Evolutionary conservation across 2,329 filamentous ascomycete genomes (phyloP).

Genomic region (Alternaria triticimaculans): DNA sequence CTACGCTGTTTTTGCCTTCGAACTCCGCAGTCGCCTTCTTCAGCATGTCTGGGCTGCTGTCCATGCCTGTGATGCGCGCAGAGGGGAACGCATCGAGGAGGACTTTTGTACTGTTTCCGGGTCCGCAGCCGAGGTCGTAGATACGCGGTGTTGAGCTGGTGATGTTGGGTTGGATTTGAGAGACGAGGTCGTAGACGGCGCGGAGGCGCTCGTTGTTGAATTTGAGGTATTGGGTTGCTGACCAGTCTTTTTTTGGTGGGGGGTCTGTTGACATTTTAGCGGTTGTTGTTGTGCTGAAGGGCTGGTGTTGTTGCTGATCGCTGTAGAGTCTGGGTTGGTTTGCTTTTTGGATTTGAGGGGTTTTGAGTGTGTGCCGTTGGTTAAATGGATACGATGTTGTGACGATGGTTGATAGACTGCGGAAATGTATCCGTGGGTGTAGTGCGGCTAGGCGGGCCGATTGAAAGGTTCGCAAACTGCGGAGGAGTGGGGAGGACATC

Average conservation of each 20-base stretch:
- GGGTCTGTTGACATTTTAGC: not conserved
- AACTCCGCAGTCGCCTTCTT: slow-evolving; percentile 50
- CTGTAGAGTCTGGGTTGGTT: not conserved
- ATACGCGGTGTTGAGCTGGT: slow-evolving; percentile 48
- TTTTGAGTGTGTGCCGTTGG: not conserved
- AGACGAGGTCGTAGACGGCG: slow-evolving; percentile 60
- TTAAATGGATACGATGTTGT: not conserved
- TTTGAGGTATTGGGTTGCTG: slow-evolving; percentile 63
- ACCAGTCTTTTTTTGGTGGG: slow-evolving; percentile 56
- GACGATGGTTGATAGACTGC: not conserved
- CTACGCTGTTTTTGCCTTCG: slow-evolving; percentile 39
- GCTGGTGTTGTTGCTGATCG: not conserved
- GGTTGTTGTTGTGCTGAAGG: not conserved
- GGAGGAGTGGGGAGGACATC: not conserved
- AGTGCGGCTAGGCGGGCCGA: not conserved
- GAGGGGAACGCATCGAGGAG: slow-evolving; percentile 57
- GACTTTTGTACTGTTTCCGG: slow-evolving; percentile 63
- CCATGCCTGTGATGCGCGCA: slow-evolving; percentile 59
- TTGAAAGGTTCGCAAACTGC: not conserved
- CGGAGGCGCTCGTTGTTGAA: slow-evolving; percentile 62
- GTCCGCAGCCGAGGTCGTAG: slow-evolving; percentile 67
- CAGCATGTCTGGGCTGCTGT: slow-evolving; percentile 65
- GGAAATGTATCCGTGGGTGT: not conserved
- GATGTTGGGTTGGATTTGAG: slow-evolving; percentile 52
- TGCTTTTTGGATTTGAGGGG: not conserved